Conservation (phyloP, 164 flowering plant genomes). For the Cinnamomum chago region DNA sequence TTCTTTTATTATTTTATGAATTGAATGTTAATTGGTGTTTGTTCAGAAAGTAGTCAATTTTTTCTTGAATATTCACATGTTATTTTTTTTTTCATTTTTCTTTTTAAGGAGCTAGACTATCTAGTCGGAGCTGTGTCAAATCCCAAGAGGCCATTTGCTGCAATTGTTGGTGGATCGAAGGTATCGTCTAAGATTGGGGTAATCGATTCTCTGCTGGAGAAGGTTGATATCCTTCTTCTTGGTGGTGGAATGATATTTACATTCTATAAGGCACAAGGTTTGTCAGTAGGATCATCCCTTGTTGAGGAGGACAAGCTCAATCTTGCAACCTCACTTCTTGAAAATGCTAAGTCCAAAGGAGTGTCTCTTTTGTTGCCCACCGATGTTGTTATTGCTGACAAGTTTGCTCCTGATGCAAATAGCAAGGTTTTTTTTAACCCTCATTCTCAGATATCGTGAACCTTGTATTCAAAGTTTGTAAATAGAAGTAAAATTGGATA, state of each 20-base stretch:
- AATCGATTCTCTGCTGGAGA: slow-evolving; percentile 69
- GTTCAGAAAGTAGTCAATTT: not conserved
- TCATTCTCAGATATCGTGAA: too few species aligned
- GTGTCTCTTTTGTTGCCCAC: slow-evolving; percentile 75
- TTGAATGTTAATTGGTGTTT: too few species aligned
- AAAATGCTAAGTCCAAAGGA: slow-evolving; percentile 80
- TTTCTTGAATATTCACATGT: not conserved
- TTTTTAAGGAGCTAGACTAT: slow-evolving; percentile 72
- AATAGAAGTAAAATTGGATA: too few species aligned
- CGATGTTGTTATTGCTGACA: slow-evolving; percentile 80
- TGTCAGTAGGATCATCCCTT: slow-evolving; percentile 73
- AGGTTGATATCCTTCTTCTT: slow-evolving; percentile 62
- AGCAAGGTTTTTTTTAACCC: slow-evolving; percentile 48
- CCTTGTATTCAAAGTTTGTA: too few species aligned
- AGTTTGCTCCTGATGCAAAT: slow-evolving; percentile 81
- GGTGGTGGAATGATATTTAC: slow-evolving; percentile 97
- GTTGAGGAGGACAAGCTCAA: slow-evolving; percentile 87
- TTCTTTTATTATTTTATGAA: too few species aligned
- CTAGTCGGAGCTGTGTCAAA: slow-evolving; percentile 83
- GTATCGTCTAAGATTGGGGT: slow-evolving; percentile 90
- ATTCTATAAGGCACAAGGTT: slow-evolving; percentile 86
- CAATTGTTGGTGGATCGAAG: slow-evolving; percentile 90
- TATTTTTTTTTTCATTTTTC: not conserved
- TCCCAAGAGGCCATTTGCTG: slow-evolving; percentile 95
- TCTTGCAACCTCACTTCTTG: slow-evolving; percentile 70